These are phyloP conservation scores for Phytophthora pseudosyringae DNA, from an alignment of 352 stramenopile genomes.

Conservation along the genomic window DNA sequence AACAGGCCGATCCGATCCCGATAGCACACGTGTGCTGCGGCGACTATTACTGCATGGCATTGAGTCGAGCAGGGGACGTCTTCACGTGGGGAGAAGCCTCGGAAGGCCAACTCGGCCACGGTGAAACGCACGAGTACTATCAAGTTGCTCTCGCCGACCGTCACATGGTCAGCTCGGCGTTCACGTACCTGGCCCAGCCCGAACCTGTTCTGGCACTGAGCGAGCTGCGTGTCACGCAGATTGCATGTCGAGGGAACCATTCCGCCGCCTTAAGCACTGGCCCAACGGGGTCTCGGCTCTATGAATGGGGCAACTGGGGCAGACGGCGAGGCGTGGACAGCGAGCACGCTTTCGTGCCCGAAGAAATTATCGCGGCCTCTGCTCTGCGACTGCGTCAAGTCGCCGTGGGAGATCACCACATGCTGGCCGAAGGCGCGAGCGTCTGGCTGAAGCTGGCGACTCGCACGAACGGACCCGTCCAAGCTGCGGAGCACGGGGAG, in stretches of 20 bases:
- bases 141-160: slow-evolving; percentile 70
- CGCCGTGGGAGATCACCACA: slow-evolving; percentile 61
- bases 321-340: slow-evolving; percentile 53
- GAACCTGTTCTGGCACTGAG: slow-evolving; percentile 67
- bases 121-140: slow-evolving; percentile 57
- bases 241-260: slow-evolving; percentile 68
- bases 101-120: slow-evolving; percentile 73
- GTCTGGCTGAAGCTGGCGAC: slow-evolving; percentile 57
- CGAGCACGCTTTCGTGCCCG: slow-evolving; percentile 65
- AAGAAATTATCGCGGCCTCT: slow-evolving; percentile 35
- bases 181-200: slow-evolving; percentile 65
- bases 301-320: slow-evolving; percentile 80
- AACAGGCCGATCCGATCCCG: slow-evolving; percentile 72
- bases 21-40: slow-evolving; percentile 64
- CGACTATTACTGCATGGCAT: slow-evolving; percentile 70
- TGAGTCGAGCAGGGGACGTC: slow-evolving; percentile 70
- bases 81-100: slow-evolving; percentile 82
- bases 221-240: slow-evolving; percentile 45
- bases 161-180: slow-evolving; percentile 73
- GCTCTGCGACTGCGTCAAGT: slow-evolving; percentile 50
- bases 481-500: slow-evolving; percentile 13
- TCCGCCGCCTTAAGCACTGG: slow-evolving; percentile 49
- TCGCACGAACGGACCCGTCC: slow-evolving; percentile 10
- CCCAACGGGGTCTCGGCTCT: slow-evolving; percentile 43
- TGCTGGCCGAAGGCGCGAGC: slow-evolving; percentile 64